Evolutionary conservation across 352 stramenopile species (phyloP), one percentile per base, ranked within the genome.

Genomic region (Phytophthora foliorum): DNA sequence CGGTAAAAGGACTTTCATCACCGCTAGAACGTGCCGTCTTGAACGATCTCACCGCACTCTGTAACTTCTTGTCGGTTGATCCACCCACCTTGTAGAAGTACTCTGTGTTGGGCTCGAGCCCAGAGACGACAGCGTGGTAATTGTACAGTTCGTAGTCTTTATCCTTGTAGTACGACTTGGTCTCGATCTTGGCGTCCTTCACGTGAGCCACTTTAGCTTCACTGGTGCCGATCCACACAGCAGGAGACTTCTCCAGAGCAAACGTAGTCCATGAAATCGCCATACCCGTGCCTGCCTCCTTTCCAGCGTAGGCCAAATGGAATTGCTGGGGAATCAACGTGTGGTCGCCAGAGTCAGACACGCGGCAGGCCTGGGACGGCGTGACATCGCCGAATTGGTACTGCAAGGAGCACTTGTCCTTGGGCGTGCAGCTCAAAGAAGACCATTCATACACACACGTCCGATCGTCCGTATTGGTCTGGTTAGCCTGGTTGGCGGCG

Each of bases 351-450:
- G 50, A 39, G 27, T 78, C 63, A 6, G 44, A 63, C n/a, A 84
- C 56, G 19, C 81, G 78, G n/a, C 81, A 89, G 0, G 79, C 80
- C 58, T 90, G 79, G 10, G 62, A 77, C 5, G 66, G 65, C 29
- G 75, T 84, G 22, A 84, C 42, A 34, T 88, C 81, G 2, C 81
- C 78, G 39, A 83, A 74, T 22, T 79, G 56, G 57, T 73, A 84
- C 38, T 81, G 79, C 54, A 80, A 58, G 6, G 67, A 69, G 50
- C 79, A 87, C 34, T 75, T 56, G 21, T 68, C 58, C 29, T 74
- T 39, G 1, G 69, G 69, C 5, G 52, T 29, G 36, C 69, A 77
- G 32, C 69, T 73, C 19, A 79, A 41, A 1, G 75, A 74, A 6
- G 50, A 72, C 63, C 64, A 68, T 16, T 76, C 41, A 53, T 76